Conservation (phyloP, 495 filamentous ascomycete species). For the Filosporella fistucella region DNA sequence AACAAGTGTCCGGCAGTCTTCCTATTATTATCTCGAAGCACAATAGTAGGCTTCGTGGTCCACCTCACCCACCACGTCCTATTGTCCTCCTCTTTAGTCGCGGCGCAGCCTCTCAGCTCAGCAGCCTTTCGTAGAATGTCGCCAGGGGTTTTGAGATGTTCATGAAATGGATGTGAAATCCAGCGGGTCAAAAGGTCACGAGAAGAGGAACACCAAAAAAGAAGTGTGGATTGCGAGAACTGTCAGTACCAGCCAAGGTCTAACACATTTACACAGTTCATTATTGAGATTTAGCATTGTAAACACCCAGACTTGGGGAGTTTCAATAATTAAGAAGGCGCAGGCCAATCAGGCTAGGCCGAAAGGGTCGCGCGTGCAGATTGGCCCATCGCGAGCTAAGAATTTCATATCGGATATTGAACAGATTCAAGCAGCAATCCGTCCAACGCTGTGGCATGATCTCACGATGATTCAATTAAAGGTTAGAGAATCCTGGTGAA, state of each 20-base stretch:
- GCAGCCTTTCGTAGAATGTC: constrained; percentile 1
- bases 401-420: background rate
- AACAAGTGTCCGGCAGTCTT: too few relatives aligned
- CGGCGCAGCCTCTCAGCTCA: constrained; percentile 14
- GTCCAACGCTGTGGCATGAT: constrained; percentile 21
- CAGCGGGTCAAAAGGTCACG: background rate
- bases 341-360: too few relatives aligned
- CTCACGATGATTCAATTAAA: constrained; percentile 96
- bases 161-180: background rate
- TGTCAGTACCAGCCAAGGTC: constrained; percentile 21
- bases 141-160: constrained; percentile 7
- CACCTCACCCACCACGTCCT: background rate
- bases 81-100: background rate
- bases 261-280: too few relatives aligned
- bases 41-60: background rate
- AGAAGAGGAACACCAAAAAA: background rate
- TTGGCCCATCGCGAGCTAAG: too few relatives aligned
- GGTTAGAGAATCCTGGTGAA: constrained; percentile 42
- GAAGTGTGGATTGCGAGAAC: background rate
- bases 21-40: too few relatives aligned
- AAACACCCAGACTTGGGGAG: too few relatives aligned
- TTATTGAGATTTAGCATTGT: too few relatives aligned
- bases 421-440: too few relatives aligned
- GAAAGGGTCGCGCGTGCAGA: too few relatives aligned
- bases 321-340: too few relatives aligned